A percentile compares a stretch with the other conserved stretches of the same genome.
These are phyloP conservation scores for Fonsecaea nubica DNA, from an alignment of 2,329 filamentous ascomycete species.

Conservation along the genomic window DNA sequence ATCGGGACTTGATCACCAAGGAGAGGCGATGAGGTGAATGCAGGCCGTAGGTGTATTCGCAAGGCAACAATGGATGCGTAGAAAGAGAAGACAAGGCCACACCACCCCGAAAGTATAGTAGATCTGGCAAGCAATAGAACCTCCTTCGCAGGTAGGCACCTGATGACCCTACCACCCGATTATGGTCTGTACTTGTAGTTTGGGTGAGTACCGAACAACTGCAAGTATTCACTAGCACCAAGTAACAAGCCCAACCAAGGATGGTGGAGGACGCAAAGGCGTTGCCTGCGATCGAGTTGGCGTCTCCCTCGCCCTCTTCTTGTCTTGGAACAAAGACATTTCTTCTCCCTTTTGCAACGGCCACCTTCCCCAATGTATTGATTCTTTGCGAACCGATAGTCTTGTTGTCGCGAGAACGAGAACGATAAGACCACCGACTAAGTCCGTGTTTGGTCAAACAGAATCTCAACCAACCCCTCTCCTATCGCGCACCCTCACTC, in stretches of 20 bases:
- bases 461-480: neutral
- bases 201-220: neutral
- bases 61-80: neutral
- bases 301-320: neutral
- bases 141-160: neutral
- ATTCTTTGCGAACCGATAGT: neutral
- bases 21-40: neutral
- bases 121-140: neutral
- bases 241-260: neutral
- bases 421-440: neutral
- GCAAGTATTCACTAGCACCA: neutral
- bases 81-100: neutral
- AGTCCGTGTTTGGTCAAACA: conserved; percentile 3
- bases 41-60: neutral
- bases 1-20: neutral
- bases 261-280: neutral
- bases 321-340: neutral
- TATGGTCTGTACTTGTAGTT: neutral
- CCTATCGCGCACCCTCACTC: neutral
- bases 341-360: conserved; percentile 3
- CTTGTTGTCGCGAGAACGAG: neutral
- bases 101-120: too few species aligned
- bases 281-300: conserved; percentile 2
- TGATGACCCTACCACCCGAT: neutral
- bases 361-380: neutral